Base-by-base conservation (phyloP, 306 rosid species). In the Vigna nakashimae region DNA sequence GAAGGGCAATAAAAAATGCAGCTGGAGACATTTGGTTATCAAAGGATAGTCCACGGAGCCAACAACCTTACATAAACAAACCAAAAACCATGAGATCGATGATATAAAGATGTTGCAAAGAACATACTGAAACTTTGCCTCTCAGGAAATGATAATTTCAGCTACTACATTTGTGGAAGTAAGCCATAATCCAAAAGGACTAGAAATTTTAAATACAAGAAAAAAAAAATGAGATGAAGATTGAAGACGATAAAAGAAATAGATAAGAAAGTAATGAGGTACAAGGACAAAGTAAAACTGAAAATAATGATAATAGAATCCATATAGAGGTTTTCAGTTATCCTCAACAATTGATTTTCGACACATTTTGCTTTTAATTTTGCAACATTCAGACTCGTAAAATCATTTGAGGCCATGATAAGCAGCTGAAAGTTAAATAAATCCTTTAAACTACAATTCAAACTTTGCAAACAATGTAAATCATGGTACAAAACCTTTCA, bases 391-490 rank as follows among this genome's bases (percentile, higher is more conserved):
- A n/a, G 48, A 28, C 63, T 55, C 16, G 0, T 14, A 38, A 38
- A 50, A 10, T 43, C 49, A 22, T 68, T 67, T 32, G 4, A 52
- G 52, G 14, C 77, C 52, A 42, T 8, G 18, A 16, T 40, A 28
- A 18, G 69, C 57, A 28, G 3, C 53, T 30, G 67, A 46, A 9
- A 28, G 34, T 15, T 34, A 60, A 53, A 15, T 38, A 32, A 42
- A 57, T 20, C 48, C n/a, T 50, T 62, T 13, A 74, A 16, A 45
- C 43, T 26, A 51, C 74, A 79, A 75, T 24, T 34, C 28, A 6
- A 30, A 26, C 78, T 69, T 48, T 5, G 72, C 13, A 50, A 64
- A 75, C 11, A 36, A 57, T 53, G 75, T 36, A 70, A 75, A 50
- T 18, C 50, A 69, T 12, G 26, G 13, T 48, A 16, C 49, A 71